Conservation (phyloP, 75 land plant species). For the Larix kaempferi region DNA sequence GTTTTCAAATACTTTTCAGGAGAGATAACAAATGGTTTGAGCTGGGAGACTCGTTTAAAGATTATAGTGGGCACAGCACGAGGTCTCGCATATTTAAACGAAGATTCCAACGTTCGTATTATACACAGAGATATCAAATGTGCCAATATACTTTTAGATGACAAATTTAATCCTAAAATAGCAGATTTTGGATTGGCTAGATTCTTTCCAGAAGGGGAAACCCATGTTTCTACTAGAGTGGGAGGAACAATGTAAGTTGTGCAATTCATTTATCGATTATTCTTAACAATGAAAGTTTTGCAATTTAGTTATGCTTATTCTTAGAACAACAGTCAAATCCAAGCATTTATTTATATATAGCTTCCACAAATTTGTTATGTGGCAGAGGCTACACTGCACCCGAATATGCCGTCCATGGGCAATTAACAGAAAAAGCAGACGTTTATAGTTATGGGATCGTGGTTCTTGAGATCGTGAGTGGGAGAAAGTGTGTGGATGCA, state of each 20-base stretch:
- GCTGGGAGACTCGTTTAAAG: slow-evolving; percentile 2
- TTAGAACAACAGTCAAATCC: neutral
- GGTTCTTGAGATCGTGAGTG: neutral
- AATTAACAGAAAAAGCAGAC: no score
- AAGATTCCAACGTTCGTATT: neutral
- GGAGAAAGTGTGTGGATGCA: neutral
- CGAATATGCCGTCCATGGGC: no score
- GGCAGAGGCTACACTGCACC: neutral
- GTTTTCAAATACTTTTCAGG: neutral
- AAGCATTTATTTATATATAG: no score
- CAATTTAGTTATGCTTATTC: neutral
- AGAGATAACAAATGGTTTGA: neutral
- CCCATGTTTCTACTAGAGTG: neutral
- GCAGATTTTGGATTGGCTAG: slow-evolving; percentile 11
- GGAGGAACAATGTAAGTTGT: slow-evolving; percentile 7
- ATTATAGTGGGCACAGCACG: slow-evolving; percentile 4
- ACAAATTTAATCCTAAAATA: slow-evolving; percentile 3
- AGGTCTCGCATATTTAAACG: slow-evolving; percentile 5
- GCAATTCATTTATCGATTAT: neutral
- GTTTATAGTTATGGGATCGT: neutral
- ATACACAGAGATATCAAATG: slow-evolving; percentile 4
- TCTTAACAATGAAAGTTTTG: neutral
- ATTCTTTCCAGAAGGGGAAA: neutral
- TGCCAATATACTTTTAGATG: slow-evolving; percentile 1
- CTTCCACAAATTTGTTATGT: neutral